These are phyloP conservation scores for Wickerhamomyces chaumierensis DNA, from an alignment of 805 yeast species.

Conservation along the genomic window DNA sequence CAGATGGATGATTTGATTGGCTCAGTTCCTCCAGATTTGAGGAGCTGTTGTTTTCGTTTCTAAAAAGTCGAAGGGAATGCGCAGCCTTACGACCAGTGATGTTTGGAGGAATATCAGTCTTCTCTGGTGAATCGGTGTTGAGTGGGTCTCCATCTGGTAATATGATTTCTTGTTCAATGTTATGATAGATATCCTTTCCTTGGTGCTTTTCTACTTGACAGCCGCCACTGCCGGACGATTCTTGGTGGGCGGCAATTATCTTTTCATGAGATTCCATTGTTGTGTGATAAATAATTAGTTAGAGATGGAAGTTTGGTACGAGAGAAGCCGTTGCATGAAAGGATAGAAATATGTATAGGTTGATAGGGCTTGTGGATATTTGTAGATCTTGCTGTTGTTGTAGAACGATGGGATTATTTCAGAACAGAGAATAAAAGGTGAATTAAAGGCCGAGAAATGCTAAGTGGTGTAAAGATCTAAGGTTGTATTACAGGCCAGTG, in stretches of 20 bases:
- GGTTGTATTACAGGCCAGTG: no score
- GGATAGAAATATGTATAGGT: no score
- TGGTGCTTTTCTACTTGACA: not conserved
- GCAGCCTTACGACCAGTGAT: slow-evolving; percentile 48
- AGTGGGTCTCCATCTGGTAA: not conserved
- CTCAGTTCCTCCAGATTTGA: slow-evolving; percentile 4
- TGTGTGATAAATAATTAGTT: not conserved
- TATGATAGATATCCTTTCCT: not conserved
- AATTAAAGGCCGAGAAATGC: no score
- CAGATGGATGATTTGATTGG: slow-evolving; percentile 1
- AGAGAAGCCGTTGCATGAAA: not conserved
- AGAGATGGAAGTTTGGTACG: no score
- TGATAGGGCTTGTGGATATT: no score
- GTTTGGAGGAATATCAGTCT: slow-evolving; percentile 7
- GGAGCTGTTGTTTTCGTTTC: slow-evolving; percentile 21
- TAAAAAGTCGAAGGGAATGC: slow-evolving; percentile 40
- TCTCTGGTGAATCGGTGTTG: not conserved
- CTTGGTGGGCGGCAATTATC: not conserved
- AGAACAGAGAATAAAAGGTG: no score
- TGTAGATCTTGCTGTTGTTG: no score
- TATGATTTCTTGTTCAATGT: not conserved
- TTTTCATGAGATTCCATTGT: not conserved
- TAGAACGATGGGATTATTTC: no score
- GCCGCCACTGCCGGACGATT: not conserved
- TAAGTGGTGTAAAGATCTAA: no score